Percentiles rank a stretch among this genome's conserved stretches.
Evolutionary conservation across 169 alveolate species (phyloP).

Genomic region (Ichthyophthirius multifiliis): DNA sequence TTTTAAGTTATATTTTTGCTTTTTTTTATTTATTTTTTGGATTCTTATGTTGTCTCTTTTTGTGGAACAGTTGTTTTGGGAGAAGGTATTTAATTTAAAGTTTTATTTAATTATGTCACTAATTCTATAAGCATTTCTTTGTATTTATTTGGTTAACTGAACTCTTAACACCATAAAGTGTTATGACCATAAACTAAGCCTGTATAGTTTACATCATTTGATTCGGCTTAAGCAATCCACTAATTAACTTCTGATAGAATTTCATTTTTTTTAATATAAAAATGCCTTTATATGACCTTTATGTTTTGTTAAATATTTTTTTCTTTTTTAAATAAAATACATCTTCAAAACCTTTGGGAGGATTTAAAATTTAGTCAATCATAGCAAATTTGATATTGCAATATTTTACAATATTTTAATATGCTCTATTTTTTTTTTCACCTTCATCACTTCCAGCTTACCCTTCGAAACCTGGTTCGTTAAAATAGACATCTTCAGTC

Average conservation of each 20-base stretch:
- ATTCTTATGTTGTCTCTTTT: constrained; percentile 5
- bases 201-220: constrained; percentile 63
- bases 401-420: constrained; percentile 84
- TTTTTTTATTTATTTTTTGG: constrained; percentile 47
- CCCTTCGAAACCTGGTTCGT: constrained; percentile 90
- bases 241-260: constrained; percentile 71
- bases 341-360: constrained; percentile 85
- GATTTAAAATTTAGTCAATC: constrained; percentile 81
- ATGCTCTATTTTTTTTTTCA: constrained; percentile 83
- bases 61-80: constrained; percentile 6
- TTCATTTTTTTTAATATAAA: constrained; percentile 80
- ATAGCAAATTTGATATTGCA: constrained; percentile 86
- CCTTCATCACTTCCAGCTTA: constrained; percentile 85
- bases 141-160: constrained; percentile 66
- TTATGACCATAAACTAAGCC: constrained; percentile 79
- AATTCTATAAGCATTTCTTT: constrained; percentile 64
- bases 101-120: constrained; percentile 61
- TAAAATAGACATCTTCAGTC: constrained; percentile 86
- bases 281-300: constrained; percentile 68
- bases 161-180: constrained; percentile 61
- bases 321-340: not conserved
- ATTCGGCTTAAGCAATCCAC: constrained; percentile 80
- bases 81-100: constrained; percentile 47
- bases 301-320: not conserved
- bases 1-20: constrained; percentile 33